Percentiles rank a stretch among this genome's conserved stretches.
Evolutionary conservation across 805 yeast genomes (phyloP).

Genomic region (Komagataella kurtzmanii): DNA sequence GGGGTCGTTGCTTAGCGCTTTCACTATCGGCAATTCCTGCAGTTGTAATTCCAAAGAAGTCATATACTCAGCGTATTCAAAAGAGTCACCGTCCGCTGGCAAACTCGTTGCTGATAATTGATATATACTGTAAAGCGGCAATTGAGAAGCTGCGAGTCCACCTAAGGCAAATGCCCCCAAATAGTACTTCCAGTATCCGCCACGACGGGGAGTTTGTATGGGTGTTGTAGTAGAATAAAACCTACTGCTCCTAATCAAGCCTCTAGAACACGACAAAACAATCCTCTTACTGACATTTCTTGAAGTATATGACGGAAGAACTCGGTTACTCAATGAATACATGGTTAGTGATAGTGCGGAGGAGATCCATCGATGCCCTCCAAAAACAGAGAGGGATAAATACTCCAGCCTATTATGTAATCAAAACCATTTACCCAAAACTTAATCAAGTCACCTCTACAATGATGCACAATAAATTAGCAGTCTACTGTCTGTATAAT

Average conservation of each 20-base stretch:
- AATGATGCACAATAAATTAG: no score
- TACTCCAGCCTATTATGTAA: not conserved
- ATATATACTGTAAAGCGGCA: not conserved
- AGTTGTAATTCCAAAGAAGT: conserved; percentile 31
- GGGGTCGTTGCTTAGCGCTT: conserved; percentile 27
- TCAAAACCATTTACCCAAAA: not conserved
- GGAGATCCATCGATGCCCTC: not conserved
- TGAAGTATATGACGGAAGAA: not conserved
- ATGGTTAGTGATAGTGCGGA: not conserved
- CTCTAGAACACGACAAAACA: not conserved
- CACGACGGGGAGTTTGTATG: not conserved
- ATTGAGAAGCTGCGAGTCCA: not conserved
- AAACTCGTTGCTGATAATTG: not conserved
- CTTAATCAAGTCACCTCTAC: no score
- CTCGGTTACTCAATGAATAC: not conserved
- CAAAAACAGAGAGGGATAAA: not conserved
- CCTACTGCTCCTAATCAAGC: not conserved
- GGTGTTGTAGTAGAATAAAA: not conserved
- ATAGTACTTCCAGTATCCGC: not conserved
- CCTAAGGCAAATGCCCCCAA: not conserved
- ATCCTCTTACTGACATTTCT: not conserved
- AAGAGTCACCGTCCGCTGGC: conserved; percentile 4
- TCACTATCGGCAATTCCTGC: conserved; percentile 34
- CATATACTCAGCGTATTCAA: conserved; percentile 10
- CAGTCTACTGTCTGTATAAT: not conserved